A percentile compares a stretch with the other conserved stretches of the same genome.
Evolutionary conservation across 371 early-diverging fungal species (phyloP).

Genomic region (Rhizopus arrhizus): DNA sequence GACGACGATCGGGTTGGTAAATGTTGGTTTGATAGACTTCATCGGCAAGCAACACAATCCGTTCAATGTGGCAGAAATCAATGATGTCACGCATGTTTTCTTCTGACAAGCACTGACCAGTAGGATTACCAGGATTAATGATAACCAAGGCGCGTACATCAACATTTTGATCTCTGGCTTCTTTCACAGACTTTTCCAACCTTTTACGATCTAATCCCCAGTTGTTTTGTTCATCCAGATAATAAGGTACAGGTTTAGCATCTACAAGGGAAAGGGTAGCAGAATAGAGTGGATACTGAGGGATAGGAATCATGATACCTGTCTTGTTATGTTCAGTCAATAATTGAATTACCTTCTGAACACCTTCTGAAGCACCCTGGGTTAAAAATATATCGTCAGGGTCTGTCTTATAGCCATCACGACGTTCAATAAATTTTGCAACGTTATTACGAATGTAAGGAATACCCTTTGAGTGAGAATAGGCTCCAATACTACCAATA

Average conservation of each 20-base stretch:
- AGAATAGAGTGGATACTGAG: slow-evolving; percentile 98
- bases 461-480: slow-evolving; percentile 93
- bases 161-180: slow-evolving; percentile 71
- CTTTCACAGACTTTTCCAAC: slow-evolving; percentile 60
- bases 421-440: slow-evolving; percentile 81
- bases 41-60: slow-evolving; percentile 89
- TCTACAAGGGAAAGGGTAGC: slow-evolving; percentile 86
- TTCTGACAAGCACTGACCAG: slow-evolving; percentile 85
- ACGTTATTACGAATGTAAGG: slow-evolving; percentile 82
- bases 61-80: slow-evolving; percentile 81
- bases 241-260: slow-evolving; percentile 89
- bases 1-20: slow-evolving; percentile 76
- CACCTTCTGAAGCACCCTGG: slow-evolving; percentile 86
- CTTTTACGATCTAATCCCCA: slow-evolving; percentile 81
- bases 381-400: slow-evolving; percentile 90
- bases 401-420: slow-evolving; percentile 86
- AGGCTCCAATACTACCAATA: slow-evolving; percentile 85
- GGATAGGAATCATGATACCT: slow-evolving; percentile 97
- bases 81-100: slow-evolving; percentile 88
- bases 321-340: slow-evolving; percentile 76
- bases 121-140: slow-evolving; percentile 98
- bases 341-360: slow-evolving; percentile 84
- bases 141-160: slow-evolving; percentile 94
- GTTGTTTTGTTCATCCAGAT: slow-evolving; percentile 80
- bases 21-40: slow-evolving; percentile 98